phyloP scores from a whole-genome alignment of 1,139 yeast genomes.

The Geotrichum cucujoidarum region DNA sequence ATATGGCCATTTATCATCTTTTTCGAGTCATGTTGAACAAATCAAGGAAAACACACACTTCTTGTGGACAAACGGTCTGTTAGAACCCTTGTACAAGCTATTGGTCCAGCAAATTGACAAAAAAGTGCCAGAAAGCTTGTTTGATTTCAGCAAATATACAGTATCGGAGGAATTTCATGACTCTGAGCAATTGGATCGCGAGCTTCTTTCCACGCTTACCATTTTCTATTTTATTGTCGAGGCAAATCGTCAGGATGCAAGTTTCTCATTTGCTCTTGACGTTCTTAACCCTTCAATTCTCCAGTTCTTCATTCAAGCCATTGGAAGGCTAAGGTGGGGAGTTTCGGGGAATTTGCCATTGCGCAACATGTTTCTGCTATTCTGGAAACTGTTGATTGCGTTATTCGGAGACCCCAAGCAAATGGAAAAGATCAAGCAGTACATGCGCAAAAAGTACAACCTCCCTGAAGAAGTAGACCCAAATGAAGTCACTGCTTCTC shows the following conservation, averaged over 20 bases:
- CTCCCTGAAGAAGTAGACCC: conserved; percentile 35
- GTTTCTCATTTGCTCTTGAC: conserved; percentile 31
- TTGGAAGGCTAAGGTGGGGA: conserved; percentile 67
- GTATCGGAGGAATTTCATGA: conserved; percentile 8
- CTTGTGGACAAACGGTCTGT: conserved; percentile 25
- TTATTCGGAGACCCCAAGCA: conserved; percentile 58
- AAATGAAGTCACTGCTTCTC: conserved; percentile 51
- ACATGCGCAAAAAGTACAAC: conserved; percentile 44
- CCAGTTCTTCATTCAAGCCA: conserved; percentile 44
- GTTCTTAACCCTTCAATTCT: conserved; percentile 40
- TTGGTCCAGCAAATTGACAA: conserved; percentile 21
- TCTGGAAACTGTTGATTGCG: conserved; percentile 56
- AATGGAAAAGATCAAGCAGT: conserved; percentile 47
- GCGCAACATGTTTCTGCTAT: conserved; percentile 46
- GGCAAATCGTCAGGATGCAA: conserved; percentile 31
- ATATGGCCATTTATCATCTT: conserved; percentile 35
- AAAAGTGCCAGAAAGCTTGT: conserved; percentile 23
- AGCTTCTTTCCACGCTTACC: conserved; percentile 47
- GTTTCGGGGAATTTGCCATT: conserved; percentile 33
- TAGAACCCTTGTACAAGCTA: conserved; percentile 25
- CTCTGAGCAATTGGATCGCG: conserved; percentile 24
- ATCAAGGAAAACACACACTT: conserved; percentile 35
- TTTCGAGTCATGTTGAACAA: conserved; percentile 39
- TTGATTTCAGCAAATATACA: conserved; percentile 7
- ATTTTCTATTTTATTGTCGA: conserved; percentile 48